Base-by-base conservation (phyloP, 225 moss, liverwort and hornwort species). In the Marchantia polymorpha region DNA sequence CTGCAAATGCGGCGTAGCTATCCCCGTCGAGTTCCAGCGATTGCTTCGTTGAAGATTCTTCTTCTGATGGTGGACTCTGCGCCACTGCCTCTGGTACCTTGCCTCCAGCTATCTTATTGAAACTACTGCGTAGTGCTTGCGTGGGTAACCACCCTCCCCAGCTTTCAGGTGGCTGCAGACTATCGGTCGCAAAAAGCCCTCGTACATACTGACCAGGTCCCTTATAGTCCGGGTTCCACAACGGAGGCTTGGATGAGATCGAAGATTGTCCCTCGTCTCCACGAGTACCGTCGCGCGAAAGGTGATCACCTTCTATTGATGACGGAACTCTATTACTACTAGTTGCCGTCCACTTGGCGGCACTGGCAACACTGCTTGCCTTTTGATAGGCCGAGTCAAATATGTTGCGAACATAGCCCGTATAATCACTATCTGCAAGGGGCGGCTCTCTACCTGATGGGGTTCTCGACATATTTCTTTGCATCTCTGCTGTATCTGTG, bases 301-400 rank as follows among this genome's bases (percentile, higher is more conserved):
- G n/a, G 0, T 64, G 64, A 64, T 64, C n/a, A 11, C n/a, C 64
- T 64, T 29, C 73, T 80, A 81, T 49, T 79, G 69, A 63, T 30
- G 63, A 20, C 71, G 65, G 8, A 68, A 56, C 19, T 39, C 75
- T 76, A 69, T 30, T 31, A 76, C 53, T n/a, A 72, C 49, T 69
- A 48, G 47, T 70, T 16, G 84, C 80, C 51, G 79, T 84, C 87
- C 87, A 87, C 55, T 47, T 84, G 81, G 82, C 60, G 52, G 78
- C 59, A 64, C 70, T 82, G 17, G 76, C 77, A 12, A 84, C 84
- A 46, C 29, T 78, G 84, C 80, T 87, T 50, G 87, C 87, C 76
- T 76, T 84, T 27, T 82, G 77, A 22, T 82, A 74, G 39, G 87
- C 87, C 73, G 87, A 84, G 70, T 82, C 87, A 83, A 87, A 82